A percentile compares a stretch with the other conserved stretches of the same genome.
Conservation (phyloP, 2,329 filamentous ascomycete species). For the Xylaria sp. region DNA sequence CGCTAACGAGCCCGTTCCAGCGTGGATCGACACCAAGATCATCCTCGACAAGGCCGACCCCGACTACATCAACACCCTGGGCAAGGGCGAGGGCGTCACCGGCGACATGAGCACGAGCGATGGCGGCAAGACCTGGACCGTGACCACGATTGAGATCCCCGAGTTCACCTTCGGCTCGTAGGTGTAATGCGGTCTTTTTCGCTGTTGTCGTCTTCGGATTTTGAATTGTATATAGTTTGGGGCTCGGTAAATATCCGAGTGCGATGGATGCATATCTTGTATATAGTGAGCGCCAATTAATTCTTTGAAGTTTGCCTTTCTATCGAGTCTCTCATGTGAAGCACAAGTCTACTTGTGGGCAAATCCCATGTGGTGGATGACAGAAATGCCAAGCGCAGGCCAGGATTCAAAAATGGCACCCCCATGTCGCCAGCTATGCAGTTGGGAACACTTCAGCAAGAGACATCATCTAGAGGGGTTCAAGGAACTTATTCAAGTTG, state of each 20-base stretch:
- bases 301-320: too few relatives aligned
- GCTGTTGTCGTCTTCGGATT: background rate
- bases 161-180: constrained; percentile 26
- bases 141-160: constrained; percentile 42
- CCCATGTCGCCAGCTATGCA: background rate
- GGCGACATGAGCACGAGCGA: constrained; percentile 45
- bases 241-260: too few relatives aligned
- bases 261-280: too few relatives aligned
- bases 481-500: background rate
- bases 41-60: constrained; percentile 34
- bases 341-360: too few relatives aligned
- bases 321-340: too few relatives aligned
- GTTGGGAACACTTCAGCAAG: too few relatives aligned
- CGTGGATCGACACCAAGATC: constrained; percentile 45
- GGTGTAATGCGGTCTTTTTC: too few relatives aligned
- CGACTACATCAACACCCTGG: constrained; percentile 43
- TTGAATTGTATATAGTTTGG: background rate
- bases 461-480: too few relatives aligned
- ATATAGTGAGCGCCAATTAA: too few relatives aligned
- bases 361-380: background rate
- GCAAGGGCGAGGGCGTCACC: constrained; percentile 43
- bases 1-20: constrained; percentile 12
- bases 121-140: constrained; percentile 47
- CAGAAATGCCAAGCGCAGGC: background rate
- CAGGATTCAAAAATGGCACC: background rate